Evolutionary conservation across 164 flowering plant genomes (phyloP), one percentile per base, ranked within the genome.

Genomic region (Umbellularia californica): DNA sequence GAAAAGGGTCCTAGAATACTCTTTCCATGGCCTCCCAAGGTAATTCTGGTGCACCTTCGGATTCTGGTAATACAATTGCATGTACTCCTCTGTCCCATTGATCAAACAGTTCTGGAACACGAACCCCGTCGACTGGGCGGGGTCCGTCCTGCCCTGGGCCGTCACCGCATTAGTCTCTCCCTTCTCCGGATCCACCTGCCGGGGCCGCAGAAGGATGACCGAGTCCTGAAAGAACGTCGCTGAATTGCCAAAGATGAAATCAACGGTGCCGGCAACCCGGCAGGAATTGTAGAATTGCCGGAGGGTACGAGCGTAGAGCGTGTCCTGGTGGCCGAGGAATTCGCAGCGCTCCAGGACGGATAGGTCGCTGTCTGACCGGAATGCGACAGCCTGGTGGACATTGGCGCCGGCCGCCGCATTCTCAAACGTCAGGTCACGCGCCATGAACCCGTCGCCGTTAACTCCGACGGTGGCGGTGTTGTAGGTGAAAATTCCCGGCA

Each of bases 21-120:
- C 90, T 82, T 92, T 95, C 99, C 99, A 95, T 13, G 99, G 99
- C 79, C 98, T 79, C 9, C 99, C 99, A 68, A 95, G 80, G 82
- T 65, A 93, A 68, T 81, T 95, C 70, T 74, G 84, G 81, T 95
- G 95, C 62, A 78, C 90, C 41, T 76, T 73, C 11, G 97, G 90
- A 23, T 89, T 89, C 55, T 73, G 69, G 12, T 69, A 6, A 70
- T 84, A 93, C 58, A 83, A 76, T 0, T 10, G 69, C 92, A 90
- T 83, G 85, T 93, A 92, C 19, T 86, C 93, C 2, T 84, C 87
- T 2, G 97, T 95, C 17, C 94, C 99, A 51, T 89, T 89, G 51
- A 95, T 77, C 28, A 83, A 20, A 70, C 95, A 91, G 62, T 87
- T 87, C 5, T 77, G 81, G 75, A 95, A 92, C 5, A 92, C 97